Base-by-base conservation (phyloP, 768 basidiomycete genomes). In the Zangia roseola region DNA sequence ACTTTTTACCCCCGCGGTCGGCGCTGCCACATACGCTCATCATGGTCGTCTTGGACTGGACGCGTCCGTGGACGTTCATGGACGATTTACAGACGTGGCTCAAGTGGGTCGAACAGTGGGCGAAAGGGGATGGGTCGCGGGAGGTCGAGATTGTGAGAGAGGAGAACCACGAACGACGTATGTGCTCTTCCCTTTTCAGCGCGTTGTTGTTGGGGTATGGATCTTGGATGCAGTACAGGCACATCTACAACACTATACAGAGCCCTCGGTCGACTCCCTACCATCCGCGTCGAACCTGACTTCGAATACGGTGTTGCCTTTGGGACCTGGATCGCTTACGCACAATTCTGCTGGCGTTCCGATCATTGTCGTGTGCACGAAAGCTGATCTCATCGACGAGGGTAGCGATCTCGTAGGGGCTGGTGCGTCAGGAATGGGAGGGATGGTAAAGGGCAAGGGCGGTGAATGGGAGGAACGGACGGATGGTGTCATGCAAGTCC, bases 381-480 rank as follows among this genome's bases (percentile, higher is more conserved):
- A 93, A 68, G 92, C 94, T 2, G 94, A 97, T 67, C 65, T 92
- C 52, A 94, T 97, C 50, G 93, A 97, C 64, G 90, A 91, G 40
- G 79, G 80, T 6, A 78, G 76, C 57, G 87, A 89, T 58, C 75
- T 84, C 47, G 82, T 79, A 16, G 83, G 83, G 6, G 58, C 65
- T 10, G 91, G 91, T 33, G 73, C 86, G 1, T 80, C 88, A 0
- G 89, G 88, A 0, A 91, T 92, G 84, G 88, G 90, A 20, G 86
- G 85, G 13, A 89, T 92, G 87, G 86, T 92, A 4, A 93, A 91
- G 68, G 90, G 90, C 4, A 93, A 92, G 64, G 91, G 91, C 2
- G 87, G 83, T 10, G 88, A 91, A 59, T 92, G 90, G 90, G 97
- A 99, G 68, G 97, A 99, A 68, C 76, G 87, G 59, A 94, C 93